These are phyloP conservation scores for Dendrobium huoshanense DNA, from an alignment of 106 monocot species.

Conservation along the genomic window DNA sequence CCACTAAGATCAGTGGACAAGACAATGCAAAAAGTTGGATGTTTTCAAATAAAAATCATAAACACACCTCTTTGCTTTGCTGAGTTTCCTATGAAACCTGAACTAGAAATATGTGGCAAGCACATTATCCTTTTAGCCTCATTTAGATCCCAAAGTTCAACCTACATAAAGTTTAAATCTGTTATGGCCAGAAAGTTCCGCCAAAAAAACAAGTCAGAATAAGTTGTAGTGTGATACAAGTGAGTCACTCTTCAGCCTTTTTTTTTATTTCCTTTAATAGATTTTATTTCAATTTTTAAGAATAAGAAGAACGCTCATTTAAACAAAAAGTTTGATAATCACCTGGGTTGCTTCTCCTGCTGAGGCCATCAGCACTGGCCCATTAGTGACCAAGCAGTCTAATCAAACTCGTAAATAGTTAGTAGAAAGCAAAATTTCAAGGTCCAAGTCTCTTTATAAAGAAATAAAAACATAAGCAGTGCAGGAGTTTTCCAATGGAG, in stretches of 20 bases:
- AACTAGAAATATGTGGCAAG: conserved; percentile 34
- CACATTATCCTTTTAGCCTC: conserved; percentile 44
- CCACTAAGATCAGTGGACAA: neutral
- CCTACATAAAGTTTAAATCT: conserved; percentile 24
- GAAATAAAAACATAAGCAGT: neutral
- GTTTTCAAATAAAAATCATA: neutral
- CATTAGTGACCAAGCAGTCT: conserved; percentile 9
- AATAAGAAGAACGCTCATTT: conserved; percentile 1
- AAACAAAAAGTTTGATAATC: neutral
- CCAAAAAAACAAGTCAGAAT: neutral
- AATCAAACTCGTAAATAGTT: conserved; percentile 10
- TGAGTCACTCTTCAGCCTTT: neutral
- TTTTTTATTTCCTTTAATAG: neutral
- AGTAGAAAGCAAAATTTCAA: neutral
- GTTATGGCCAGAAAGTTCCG: neutral
- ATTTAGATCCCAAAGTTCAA: conserved; percentile 78
- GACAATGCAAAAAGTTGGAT: neutral
- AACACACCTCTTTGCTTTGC: conserved; percentile 51
- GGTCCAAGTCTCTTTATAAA: neutral
- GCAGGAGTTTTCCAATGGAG: neutral
- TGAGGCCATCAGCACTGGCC: conserved; percentile 48
- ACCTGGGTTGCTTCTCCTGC: conserved; percentile 83
- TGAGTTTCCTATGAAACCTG: conserved; percentile 13
- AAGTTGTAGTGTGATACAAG: neutral
- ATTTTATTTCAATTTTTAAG: neutral